These are phyloP conservation scores for Epichloe brachyelytri DNA, from an alignment of 2,329 filamentous ascomycete genomes.

Conservation along the genomic window DNA sequence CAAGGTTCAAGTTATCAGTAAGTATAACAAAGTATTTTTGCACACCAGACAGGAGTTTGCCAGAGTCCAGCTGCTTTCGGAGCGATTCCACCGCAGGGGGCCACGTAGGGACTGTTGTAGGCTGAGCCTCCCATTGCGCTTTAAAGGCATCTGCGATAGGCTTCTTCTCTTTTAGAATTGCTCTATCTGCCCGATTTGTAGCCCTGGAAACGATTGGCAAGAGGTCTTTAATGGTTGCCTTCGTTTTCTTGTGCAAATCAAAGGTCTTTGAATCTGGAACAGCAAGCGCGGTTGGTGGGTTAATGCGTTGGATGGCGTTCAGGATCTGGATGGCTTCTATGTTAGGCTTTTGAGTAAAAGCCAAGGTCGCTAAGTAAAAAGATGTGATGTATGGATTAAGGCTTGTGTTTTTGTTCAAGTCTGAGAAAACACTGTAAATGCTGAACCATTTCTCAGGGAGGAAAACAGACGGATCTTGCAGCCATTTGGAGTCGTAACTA, in stretches of 20 bases:
- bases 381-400: neutral
- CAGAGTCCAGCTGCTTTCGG: neutral
- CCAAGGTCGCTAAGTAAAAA: neutral
- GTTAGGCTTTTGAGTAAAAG: neutral
- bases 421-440: neutral
- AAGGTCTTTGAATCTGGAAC: neutral
- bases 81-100: neutral
- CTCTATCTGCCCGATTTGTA: rapidly evolving
- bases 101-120: neutral
- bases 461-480: neutral
- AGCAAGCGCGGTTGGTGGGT: neutral
- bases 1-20: neutral
- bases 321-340: neutral
- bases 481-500: neutral
- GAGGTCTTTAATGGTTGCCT: neutral
- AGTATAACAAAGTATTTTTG: neutral
- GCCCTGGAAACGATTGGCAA: neutral
- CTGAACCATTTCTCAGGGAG: neutral
- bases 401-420: neutral
- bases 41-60: neutral
- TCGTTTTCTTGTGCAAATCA: neutral
- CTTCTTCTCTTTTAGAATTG: neutral
- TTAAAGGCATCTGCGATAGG: neutral
- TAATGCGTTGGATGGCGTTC: neutral
- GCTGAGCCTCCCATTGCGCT: neutral